Evolutionary conservation across 2,329 filamentous ascomycete species (phyloP).

Genomic region (Uncinocarpus reesii): DNA sequence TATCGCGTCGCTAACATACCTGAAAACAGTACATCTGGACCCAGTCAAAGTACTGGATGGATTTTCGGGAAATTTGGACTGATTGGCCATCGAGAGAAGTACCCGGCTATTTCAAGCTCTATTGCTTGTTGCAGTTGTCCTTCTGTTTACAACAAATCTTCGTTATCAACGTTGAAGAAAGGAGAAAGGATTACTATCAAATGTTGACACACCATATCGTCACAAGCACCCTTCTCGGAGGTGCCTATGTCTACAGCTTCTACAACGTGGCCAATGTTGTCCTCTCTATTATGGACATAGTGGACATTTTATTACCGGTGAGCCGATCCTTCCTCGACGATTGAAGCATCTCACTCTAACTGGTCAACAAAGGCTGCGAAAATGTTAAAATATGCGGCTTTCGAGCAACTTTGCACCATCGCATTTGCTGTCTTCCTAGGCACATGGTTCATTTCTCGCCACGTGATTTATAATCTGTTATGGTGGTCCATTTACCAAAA

Average conservation of each 20-base stretch:
- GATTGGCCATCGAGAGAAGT: conserved; percentile 74
- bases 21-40: conserved; percentile 62
- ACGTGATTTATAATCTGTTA: conserved; percentile 66
- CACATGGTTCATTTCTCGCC: conserved; percentile 73
- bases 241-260: conserved; percentile 77
- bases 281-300: conserved; percentile 83
- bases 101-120: conserved; percentile 66
- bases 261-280: conserved; percentile 83
- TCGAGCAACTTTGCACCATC: conserved; percentile 63
- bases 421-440: conserved; percentile 78
- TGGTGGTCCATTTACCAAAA: conserved; percentile 73
- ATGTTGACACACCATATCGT: conserved; percentile 94
- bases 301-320: conserved; percentile 80
- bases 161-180: conserved; percentile 88
- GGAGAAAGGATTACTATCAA: conserved; percentile 87
- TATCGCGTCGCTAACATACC: conserved; percentile 4
- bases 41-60: conserved; percentile 66
- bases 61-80: conserved; percentile 69
- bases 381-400: conserved; percentile 81
- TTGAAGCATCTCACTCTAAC: conserved; percentile 6
- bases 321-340: conserved; percentile 10
- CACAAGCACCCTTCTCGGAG: conserved; percentile 68
- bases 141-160: conserved; percentile 94
- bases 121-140: conserved; percentile 78
- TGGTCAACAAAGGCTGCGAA: conserved; percentile 59